Evolutionary conservation across 148 eudicot species (phyloP), one percentile per base, ranked within the genome.

Genomic region (Persicaria tinctoria): DNA sequence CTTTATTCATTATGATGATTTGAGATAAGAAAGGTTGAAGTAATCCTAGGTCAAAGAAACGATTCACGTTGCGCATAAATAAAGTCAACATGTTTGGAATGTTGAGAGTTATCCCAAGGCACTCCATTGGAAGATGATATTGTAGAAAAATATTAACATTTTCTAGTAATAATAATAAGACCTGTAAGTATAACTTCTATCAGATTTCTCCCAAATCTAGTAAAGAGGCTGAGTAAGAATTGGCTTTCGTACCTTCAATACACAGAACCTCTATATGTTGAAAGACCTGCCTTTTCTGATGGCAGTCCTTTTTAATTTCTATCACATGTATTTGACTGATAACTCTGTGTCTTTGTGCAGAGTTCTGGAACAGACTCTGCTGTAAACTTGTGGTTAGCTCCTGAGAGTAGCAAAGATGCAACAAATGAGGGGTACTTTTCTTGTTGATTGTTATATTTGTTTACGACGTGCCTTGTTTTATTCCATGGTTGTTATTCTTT

Each of bases 301-400:
- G n/a, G 5, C 56, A 53, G 5, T 53, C 56, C 6, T 53, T 53
- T 32, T 32, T 32, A 32, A 32, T 32, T 32, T 53, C 56, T 53
- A n/a, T n/a, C 56, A 53, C 56, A 0, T 74, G 8, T 74, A 3
- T 56, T 5, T 45, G 13, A 38, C 17, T 75, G 56, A 14, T 75
- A n/a, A 4, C 11, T 75, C 18, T 55, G 3, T 11, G 47, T 57
- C 8, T 66, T 68, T 41, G 13, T 80, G 80, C 88, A 96, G 99
- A 96, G 97, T 83, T 89, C 97, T 70, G 99, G 99, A 80, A 96
- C 99, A 59, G 97, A 96, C 80, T 92, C 99, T 27, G 85, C 93
- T 56, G 95, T 96, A 78, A 92, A 88, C 81, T 82, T 96, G 81
- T 96, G 97, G 99, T 77, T 78, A 66, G 92, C 90, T 79, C 82